Evolutionary conservation across 352 stramenopile genomes (phyloP).

Genomic region (Phytophthora aleatoria): DNA sequence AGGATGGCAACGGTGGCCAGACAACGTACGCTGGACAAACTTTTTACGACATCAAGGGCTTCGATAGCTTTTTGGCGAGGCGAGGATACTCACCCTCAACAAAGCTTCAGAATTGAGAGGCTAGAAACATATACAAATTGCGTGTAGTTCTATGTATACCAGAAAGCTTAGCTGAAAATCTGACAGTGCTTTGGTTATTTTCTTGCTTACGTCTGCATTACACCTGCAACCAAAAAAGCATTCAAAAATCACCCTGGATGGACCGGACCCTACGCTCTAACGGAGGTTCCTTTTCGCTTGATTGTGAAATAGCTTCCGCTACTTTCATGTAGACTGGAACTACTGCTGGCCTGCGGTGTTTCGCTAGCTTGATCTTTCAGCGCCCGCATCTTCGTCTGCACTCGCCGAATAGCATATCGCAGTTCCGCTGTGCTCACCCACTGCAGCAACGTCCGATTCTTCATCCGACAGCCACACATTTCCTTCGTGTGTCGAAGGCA

Average conservation of each 20-base stretch:
- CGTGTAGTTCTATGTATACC: too few species aligned
- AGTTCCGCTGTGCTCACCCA: constrained; percentile 69
- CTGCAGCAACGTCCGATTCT: constrained; percentile 62
- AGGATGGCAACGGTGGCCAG: not conserved
- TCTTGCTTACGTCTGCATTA: not conserved
- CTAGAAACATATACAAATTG: not conserved
- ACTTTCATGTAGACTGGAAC: not conserved
- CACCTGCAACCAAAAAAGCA: constrained; percentile 1
- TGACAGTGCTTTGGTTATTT: not conserved
- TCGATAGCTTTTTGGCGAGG: constrained; percentile 53
- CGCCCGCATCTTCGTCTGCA: constrained; percentile 66
- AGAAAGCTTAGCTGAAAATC: too few species aligned
- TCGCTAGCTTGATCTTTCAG: constrained; percentile 22
- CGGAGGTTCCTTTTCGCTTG: constrained; percentile 9
- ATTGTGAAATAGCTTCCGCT: constrained; percentile 17
- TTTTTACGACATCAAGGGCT: constrained; percentile 79
- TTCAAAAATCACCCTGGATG: not conserved
- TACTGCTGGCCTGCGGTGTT: not conserved
- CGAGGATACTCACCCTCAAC: constrained; percentile 11
- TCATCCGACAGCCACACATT: constrained; percentile 70
- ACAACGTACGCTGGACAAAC: constrained; percentile 44
- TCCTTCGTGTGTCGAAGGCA: constrained; percentile 66
- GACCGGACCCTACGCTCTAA: constrained; percentile 10
- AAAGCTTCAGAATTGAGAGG: not conserved
- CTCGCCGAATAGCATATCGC: constrained; percentile 70